These are phyloP conservation scores for Monilinia aucupariae DNA, from an alignment of 2,329 filamentous ascomycete genomes.

Conservation along the genomic window DNA sequence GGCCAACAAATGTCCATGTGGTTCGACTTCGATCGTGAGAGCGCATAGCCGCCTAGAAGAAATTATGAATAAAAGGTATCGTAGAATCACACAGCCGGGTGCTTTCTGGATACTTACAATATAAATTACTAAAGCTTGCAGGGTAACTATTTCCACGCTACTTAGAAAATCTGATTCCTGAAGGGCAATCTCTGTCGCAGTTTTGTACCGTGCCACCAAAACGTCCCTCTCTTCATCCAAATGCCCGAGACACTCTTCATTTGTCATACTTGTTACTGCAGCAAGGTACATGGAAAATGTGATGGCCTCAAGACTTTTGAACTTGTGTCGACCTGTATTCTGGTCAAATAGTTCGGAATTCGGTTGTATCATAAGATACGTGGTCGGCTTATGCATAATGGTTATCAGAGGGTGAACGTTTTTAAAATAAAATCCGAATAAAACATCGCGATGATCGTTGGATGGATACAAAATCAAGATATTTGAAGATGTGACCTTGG, in stretches of 20 bases:
- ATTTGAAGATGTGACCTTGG: background rate
- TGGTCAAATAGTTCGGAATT: background rate
- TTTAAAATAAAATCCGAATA: slow-evolving; percentile 1
- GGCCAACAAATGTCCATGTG: slow-evolving; percentile 40
- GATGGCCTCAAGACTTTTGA: slow-evolving; percentile 12
- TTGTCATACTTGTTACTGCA: slow-evolving; percentile 38
- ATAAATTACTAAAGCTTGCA: slow-evolving; percentile 59
- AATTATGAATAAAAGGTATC: background rate
- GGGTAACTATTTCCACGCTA: slow-evolving; percentile 54
- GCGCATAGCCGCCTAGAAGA: slow-evolving; percentile 16
- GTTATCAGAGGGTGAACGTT: slow-evolving; percentile 14
- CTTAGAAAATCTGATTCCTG: slow-evolving; percentile 54
- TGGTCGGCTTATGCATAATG: slow-evolving; percentile 1
- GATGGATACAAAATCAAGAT: slow-evolving; percentile 10
- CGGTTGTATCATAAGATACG: background rate
- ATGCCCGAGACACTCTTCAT: slow-evolving; percentile 41
- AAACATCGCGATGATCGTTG: background rate
- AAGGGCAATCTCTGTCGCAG: slow-evolving; percentile 19
- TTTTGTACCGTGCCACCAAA: slow-evolving; percentile 17
- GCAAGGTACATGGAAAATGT: slow-evolving; percentile 3
- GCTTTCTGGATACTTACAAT: slow-evolving; percentile 42
- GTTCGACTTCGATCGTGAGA: slow-evolving; percentile 36
- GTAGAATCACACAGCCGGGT: background rate
- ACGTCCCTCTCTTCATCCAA: slow-evolving; percentile 47
- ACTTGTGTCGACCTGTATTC: slow-evolving; percentile 11